Evolutionary conservation across 2,329 filamentous ascomycete genomes (phyloP).

Genomic region (Knufia petricola): DNA sequence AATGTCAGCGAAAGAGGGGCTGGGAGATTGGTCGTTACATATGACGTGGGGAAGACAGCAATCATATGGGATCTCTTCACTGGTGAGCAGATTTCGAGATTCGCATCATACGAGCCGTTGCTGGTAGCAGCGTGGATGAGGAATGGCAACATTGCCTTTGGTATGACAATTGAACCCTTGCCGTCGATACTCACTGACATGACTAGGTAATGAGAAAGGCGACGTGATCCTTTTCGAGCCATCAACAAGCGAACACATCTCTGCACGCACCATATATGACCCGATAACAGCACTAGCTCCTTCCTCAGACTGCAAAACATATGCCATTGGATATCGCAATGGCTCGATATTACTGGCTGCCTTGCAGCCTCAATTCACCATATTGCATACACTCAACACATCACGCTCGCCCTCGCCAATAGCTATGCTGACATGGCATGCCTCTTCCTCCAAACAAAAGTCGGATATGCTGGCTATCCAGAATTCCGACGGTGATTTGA

Average conservation of each 20-base stretch:
- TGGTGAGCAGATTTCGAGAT: constrained; percentile 81
- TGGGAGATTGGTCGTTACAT: constrained; percentile 81
- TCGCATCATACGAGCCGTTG: constrained; percentile 80
- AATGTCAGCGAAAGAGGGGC: constrained; percentile 80
- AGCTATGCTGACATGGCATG: constrained; percentile 84
- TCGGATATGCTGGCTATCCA: constrained; percentile 96
- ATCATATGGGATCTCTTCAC: constrained; percentile 96
- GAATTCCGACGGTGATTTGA: constrained; percentile 79
- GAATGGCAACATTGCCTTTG: constrained; percentile 93
- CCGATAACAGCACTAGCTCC: constrained; percentile 90
- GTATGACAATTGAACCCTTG: constrained; percentile 42
- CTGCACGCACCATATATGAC: constrained; percentile 84
- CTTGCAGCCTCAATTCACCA: constrained; percentile 83
- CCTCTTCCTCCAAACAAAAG: constrained; percentile 88
- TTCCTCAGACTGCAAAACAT: constrained; percentile 79
- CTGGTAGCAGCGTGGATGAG: constrained; percentile 88
- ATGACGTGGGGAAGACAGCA: constrained; percentile 79
- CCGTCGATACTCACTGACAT: constrained; percentile 17
- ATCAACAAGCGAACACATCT: constrained; percentile 83
- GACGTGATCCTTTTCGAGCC: constrained; percentile 93
- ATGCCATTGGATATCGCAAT: constrained; percentile 94
- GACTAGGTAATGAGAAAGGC: constrained; percentile 76
- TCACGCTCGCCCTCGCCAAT: constrained; percentile 78
- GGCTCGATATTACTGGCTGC: constrained; percentile 85
- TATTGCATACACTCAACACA: constrained; percentile 83